phyloP scores from a whole-genome alignment of 345 rosid genomes.

The Eucalyptus leucophloia region DNA sequence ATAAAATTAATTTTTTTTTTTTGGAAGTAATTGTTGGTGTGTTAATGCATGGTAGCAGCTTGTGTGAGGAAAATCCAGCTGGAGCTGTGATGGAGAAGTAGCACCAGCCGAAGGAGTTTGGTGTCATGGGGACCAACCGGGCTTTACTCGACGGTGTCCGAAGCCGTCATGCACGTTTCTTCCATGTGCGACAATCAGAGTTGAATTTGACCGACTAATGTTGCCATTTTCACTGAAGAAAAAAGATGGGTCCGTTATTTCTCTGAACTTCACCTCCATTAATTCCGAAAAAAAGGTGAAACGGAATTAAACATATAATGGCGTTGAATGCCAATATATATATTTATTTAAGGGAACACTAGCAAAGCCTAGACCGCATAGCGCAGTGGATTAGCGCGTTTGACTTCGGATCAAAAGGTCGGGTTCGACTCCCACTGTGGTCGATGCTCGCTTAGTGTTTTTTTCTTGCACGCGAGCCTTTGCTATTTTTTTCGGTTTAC shows the following conservation, averaged over 20 bases:
- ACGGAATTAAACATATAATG: background rate
- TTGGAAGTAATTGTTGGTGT: background rate
- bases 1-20: background rate
- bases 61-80: background rate
- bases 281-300: background rate
- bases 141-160: background rate
- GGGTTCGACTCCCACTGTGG: slow-evolving; percentile 36
- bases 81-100: background rate
- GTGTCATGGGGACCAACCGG: background rate
- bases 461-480: background rate
- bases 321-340: accelerated
- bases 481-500: background rate
- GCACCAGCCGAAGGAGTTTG: background rate
- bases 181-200: background rate
- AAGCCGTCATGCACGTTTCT: background rate
- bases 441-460: background rate
- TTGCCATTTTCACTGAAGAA: background rate
- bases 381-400: slow-evolving; percentile 50
- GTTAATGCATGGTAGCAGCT: too few relatives aligned
- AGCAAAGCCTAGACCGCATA: slow-evolving; percentile 10
- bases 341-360: background rate
- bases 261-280: background rate
- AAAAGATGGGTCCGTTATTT: background rate
- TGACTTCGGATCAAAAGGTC: slow-evolving; percentile 51
- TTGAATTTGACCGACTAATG: background rate